Base-by-base conservation (phyloP, 73 alveolate species). In the Paramecium primaurelia region DNA sequence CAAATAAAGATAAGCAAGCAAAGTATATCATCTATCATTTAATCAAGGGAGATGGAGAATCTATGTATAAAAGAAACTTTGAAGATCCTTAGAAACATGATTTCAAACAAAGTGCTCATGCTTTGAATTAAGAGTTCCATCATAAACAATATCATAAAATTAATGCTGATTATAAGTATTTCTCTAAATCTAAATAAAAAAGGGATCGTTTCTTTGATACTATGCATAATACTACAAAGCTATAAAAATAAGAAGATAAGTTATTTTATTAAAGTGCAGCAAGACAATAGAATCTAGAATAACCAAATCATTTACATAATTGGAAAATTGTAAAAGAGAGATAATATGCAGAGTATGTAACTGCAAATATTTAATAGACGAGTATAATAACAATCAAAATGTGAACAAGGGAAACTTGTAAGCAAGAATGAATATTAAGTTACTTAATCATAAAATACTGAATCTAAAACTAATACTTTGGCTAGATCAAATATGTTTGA, bases 271-370 rank as follows among this genome's bases (percentile, higher is more conserved):
- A 89, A 89, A 42, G 73, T 42, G 90, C 80, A 34, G 85, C 71
- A 9, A 71, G 94, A 73, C 22, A 89, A 47, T 28, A 89, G 36
- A 89, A 89, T 32, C 64, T 89, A 11, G 77, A 89, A 30, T 42
- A 71, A 44, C 88, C 92, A 37, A 71, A 40, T 49, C 94, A 89
- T 71, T 71, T 71, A 45, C 51, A 77, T 22, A 89, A 89, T 69
- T 89, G 94, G 94, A 89, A 89, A 47, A 89, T 89, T 47, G 94
- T 89, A 10, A 89, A 89, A 71, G 94, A 89, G 58, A 77, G 94
- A 32, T 20, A 77, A 12, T 89, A 58, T 89, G 94, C 94, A 28
- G 88, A 89, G 94, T 89, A 89, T 40, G 25, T 37, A 25, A 30
- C 45, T 30, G 36, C 36, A 68, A 30, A 54, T 54, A 54, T 68